Evolutionary conservation across 495 filamentous ascomycete species (phyloP), one percentile per base, ranked within the genome.

Genomic region (Trichoderma orchidacearum): DNA sequence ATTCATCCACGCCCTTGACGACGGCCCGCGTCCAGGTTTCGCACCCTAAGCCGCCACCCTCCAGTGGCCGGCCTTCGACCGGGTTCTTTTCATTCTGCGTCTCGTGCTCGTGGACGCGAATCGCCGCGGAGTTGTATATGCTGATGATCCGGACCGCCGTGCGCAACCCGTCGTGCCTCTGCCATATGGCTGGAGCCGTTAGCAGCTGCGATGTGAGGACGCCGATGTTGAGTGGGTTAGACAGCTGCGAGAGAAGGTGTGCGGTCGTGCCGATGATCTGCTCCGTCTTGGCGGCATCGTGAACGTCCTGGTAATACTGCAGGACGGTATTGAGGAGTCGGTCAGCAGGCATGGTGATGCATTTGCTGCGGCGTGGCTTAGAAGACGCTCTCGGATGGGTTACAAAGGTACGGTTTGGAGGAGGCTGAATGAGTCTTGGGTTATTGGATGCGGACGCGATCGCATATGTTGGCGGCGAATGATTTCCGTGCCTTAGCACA

Each of bases 141-240:
- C 89, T 86, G 59, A 96, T 79, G 60, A 93, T 79, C 60, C 84
- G 84, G 60, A 87, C 80, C 65, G 84, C 81, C 2, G 84, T 82
- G 35, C 80, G 78, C 30, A 98, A 74, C 45, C 84, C 85, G 59
- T 91, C 82, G 8, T 79, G 78, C 32, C 78, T 76, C 29, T 82
- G 72, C 93, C 93, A 98, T 69, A 98, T 81, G 2, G 92, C 87
- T 2, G 87, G 90, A 0, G 91, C 85, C 9, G 80, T 81, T 23
- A 98, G 81, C 32, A 96, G 77, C 58, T 96, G 90, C n/a, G 89
- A 89, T 1, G 90, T 87, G 51, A 98, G 82, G 3, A 98, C 79
- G 8, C 86, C 88, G 61, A 96, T 68, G 62, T 98, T 98, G 31
- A 95, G 76, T 11, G 91, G 93, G 61, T 98, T 98, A 31, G 81